Conservation (phyloP, 768 basidiomycete species). For the Tylopilus balloui region DNA sequence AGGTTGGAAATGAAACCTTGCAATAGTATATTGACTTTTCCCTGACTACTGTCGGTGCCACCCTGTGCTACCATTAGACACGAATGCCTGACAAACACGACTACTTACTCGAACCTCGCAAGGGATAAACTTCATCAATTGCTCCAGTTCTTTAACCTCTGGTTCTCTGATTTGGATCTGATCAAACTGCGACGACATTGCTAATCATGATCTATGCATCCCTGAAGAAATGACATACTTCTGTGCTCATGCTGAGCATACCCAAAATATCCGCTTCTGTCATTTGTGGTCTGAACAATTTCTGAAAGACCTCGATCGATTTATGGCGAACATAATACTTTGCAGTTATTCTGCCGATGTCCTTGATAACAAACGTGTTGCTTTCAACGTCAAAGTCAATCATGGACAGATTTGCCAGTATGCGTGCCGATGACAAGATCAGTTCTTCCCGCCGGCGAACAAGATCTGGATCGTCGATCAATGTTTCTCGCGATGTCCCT, state of each 20-base stretch:
- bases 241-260: conserved; percentile 86
- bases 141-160: conserved; percentile 78
- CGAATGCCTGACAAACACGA: not conserved
- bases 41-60: conserved; percentile 58
- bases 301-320: conserved; percentile 85
- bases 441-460: conserved; percentile 65
- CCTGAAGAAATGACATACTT: conserved; percentile 45
- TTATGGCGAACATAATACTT: conserved; percentile 90
- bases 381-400: conserved; percentile 62
- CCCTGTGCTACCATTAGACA: conserved; percentile 40
- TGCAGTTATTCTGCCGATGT: conserved; percentile 92
- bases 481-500: conserved; percentile 73
- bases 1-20: conserved; percentile 84
- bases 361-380: conserved; percentile 69
- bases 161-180: conserved; percentile 93
- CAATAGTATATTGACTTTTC: conserved; percentile 92
- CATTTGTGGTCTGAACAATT: conserved; percentile 75
- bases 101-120: conserved; percentile 72
- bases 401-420: conserved; percentile 73
- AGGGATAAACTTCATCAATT: conserved; percentile 62
- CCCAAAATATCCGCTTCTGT: conserved; percentile 86
- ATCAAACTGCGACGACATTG: conserved; percentile 57
- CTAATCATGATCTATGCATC: not conserved
- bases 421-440: conserved; percentile 59
- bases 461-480: conserved; percentile 68